These are phyloP conservation scores for Solanum bukasovii DNA, from an alignment of 257 asterid species.

Conservation along the genomic window DNA sequence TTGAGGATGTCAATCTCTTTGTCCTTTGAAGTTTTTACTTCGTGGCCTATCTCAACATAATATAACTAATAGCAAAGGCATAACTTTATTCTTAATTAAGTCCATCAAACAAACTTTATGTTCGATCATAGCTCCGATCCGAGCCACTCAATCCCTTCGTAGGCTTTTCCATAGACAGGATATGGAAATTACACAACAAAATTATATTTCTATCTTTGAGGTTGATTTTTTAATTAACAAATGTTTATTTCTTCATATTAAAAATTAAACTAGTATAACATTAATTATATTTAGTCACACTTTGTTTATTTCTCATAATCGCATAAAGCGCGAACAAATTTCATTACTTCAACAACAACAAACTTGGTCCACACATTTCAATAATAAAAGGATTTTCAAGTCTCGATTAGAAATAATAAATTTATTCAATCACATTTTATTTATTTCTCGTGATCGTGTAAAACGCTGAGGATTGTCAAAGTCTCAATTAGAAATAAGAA, in stretches of 20 bases:
- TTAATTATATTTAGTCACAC: background rate
- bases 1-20: background rate
- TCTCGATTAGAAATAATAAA: too few relatives aligned
- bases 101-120: too few relatives aligned
- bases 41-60: background rate
- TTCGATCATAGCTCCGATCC: too few relatives aligned
- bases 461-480: background rate
- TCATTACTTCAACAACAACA: too few relatives aligned
- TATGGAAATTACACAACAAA: background rate
- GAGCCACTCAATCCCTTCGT: too few relatives aligned
- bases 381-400: too few relatives aligned
- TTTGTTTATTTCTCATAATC: background rate
- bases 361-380: background rate
- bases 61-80: background rate
- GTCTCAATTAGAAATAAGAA: background rate
- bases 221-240: background rate
- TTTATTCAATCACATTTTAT: background rate
- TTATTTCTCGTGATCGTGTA: background rate
- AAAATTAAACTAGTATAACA: background rate
- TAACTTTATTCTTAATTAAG: too few relatives aligned
- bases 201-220: background rate
- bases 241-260: background rate
- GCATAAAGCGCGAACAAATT: background rate
- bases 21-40: background rate
- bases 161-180: too few relatives aligned